A percentile compares a stretch with the other conserved stretches of the same genome.
Conservation (phyloP, 805 yeast species). For the Suhomyces vadensis region DNA sequence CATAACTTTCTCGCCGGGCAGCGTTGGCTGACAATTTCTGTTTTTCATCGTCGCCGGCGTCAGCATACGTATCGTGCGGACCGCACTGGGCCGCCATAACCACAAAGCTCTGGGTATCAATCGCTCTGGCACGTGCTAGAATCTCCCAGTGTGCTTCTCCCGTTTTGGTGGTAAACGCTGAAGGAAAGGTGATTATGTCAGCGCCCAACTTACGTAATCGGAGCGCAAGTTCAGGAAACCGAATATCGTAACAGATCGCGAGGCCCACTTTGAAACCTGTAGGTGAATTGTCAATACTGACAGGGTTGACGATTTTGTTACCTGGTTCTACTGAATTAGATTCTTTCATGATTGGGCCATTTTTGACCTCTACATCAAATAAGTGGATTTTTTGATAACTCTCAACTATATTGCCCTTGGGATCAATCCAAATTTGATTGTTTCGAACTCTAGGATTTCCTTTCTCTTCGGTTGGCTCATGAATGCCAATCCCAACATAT, state of each 20-base stretch:
- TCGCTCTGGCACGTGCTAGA: conserved; percentile 79
- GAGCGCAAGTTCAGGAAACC: conserved; percentile 81
- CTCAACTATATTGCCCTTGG: conserved; percentile 62
- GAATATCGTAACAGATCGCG: conserved; percentile 81
- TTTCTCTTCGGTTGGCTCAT: conserved; percentile 59
- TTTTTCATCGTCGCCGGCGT: conserved; percentile 23
- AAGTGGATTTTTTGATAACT: conserved; percentile 84
- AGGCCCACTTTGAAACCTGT: conserved; percentile 53
- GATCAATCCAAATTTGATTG: conserved; percentile 68
- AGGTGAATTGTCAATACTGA: conserved; percentile 44
- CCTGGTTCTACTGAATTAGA: conserved; percentile 86
- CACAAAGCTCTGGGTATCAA: conserved; percentile 85
- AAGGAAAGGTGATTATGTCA: conserved; percentile 75
- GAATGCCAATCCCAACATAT: conserved; percentile 83
- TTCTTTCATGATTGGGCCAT: conserved; percentile 81
- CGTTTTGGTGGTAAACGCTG: conserved; percentile 90
- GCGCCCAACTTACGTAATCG: conserved; percentile 70
- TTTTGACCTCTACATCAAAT: conserved; percentile 80
- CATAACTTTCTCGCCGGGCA: conserved; percentile 66
- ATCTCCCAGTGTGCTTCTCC: conserved; percentile 90
- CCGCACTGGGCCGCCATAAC: conserved; percentile 91
- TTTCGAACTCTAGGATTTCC: conserved; percentile 43
- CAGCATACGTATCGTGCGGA: conserved; percentile 56
- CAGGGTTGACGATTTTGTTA: conserved; percentile 48
- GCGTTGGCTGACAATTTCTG: not conserved